Conservation (phyloP, 2,329 filamentous ascomycete genomes). For the Ophiostoma ulmi region DNA sequence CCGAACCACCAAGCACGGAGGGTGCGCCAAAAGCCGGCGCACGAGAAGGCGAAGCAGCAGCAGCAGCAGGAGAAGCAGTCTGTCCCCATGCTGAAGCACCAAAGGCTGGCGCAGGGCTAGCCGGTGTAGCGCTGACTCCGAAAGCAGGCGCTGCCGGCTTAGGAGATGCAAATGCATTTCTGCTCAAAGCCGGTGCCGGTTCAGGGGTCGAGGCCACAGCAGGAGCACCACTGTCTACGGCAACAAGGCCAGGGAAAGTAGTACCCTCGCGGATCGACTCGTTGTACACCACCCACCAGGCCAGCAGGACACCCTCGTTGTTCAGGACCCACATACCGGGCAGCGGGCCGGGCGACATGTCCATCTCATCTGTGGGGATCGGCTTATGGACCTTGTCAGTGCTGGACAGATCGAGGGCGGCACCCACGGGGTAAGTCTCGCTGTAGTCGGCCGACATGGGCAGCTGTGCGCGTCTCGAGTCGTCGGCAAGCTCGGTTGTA, state of each 20-base stretch:
- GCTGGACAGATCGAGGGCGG: conserved; percentile 76
- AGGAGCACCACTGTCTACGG: conserved; percentile 36
- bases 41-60: conserved; percentile 31
- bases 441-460: conserved; percentile 62
- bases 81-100: conserved; percentile 46
- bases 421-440: conserved; percentile 74
- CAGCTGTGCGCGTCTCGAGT: conserved; percentile 68
- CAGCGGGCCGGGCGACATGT: conserved; percentile 72
- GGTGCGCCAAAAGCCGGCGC: conserved; percentile 48
- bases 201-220: conserved; percentile 30
- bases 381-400: conserved; percentile 73
- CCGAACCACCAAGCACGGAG: conserved; percentile 24
- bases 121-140: conserved; percentile 25
- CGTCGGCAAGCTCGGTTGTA: conserved; percentile 65
- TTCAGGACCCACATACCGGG: conserved; percentile 83
- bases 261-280: conserved; percentile 73
- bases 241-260: conserved; percentile 65
- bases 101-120: conserved; percentile 21
- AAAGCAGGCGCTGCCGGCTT: conserved; percentile 35
- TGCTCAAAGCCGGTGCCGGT: conserved; percentile 1
- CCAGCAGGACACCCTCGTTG: conserved; percentile 75
- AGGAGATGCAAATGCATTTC: conserved; percentile 29
- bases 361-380: conserved; percentile 69
- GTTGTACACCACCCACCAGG: conserved; percentile 90
- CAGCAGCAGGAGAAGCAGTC: conserved; percentile 28